Base-by-base conservation (phyloP, 2,329 filamentous ascomycete genomes). In the Aureobasidium leucospermi region DNA sequence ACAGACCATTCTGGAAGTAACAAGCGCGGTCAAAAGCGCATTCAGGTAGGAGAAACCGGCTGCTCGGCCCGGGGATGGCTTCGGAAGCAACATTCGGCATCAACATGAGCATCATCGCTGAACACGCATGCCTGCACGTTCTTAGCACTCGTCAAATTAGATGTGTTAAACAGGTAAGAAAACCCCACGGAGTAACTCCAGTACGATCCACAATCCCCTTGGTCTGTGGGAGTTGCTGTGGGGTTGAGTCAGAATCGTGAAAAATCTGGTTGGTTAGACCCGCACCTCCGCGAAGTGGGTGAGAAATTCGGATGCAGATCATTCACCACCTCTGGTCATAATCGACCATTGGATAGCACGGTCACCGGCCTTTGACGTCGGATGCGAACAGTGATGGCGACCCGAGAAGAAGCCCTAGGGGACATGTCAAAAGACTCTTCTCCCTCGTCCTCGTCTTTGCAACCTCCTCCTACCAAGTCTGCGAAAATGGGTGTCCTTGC, bases 401-500 rank as follows among this genome's bases (percentile, higher is more conserved):
- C 16, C 46, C 46, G 46, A 23, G 16, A 34, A 19, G n/a, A 34
- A 34, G 31, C 31, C 31, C 31, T 36, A 36, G 16, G 34, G 8
- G 31, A 36, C 6, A n/a, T 48, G 15, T 34, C 46, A 48, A 48
- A 48, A 48, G 46, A 48, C n/a, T 31, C n/a, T 36, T 48, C 8
- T 34, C 10, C 46, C 31, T 36, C 46, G 31, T 13, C 31, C 46
- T 36, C 31, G 9, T 48, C 46, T 48, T 36, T 48, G 46, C 46
- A 48, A 48, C 31, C 29, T 48, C 46, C n/a, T 36, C 31, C 31
- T 23, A 15, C 46, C 46, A 49, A 49, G 6, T 13, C 31, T 36
- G 52, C 41, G 55, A 71, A 13, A 29, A 73, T 73, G 71, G 71
- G 70, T 62, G 65, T 73, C 59, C 67, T 73, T 46, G 65, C 69